Base-by-base conservation (phyloP, 148 eudicot species). In the Fallopia convolvulus region DNA sequence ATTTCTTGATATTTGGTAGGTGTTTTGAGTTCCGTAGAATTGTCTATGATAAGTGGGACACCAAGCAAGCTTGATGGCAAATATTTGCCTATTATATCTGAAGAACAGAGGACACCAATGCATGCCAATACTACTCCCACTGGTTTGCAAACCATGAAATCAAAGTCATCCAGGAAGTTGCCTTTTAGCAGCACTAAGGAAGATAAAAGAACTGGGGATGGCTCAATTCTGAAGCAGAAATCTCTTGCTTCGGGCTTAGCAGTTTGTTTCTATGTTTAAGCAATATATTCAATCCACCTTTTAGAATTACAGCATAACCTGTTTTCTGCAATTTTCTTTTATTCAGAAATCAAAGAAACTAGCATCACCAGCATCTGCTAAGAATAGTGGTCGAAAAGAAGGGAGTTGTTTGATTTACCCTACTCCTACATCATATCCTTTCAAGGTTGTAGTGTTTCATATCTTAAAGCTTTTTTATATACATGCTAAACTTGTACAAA, bases 351-450 rank as follows among this genome's bases (percentile, higher is more conserved):
- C 84, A 13, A 86, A 79, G 9, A 88, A 85, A 79, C 36, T 68
- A 66, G 32, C 78, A 83, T 60, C 55, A 41, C 47, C 78, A 42
- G 70, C 75, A 39, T 75, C 72, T 68, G 63, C 77, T 75, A 79
- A 75, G 55, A 86, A 87, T 65, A 42, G 78, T 60, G 85, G 72
- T 36, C 76, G 81, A 72, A 89, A 82, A 74, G 83, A 76, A 26
- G 80, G 86, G 52, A 81, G 80, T 68, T 79, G 83, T 68, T 82
- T 84, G 40, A 84, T 76, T 75, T 81, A 91, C 60, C 66, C 76
- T 80, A 53, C 85, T 80, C 76, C 85, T 81, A 71, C 88, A 77
- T 86, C 95, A 94, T 94, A 90, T 92, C 97, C 97, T 91, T 86
- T 80, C 47, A 52, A 20, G 17, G n/a, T 8, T 74, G 60, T 26